Evolutionary conservation across 345 rosid species (phyloP), one percentile per base, ranked within the genome.

Genomic region (Populus nigra): DNA sequence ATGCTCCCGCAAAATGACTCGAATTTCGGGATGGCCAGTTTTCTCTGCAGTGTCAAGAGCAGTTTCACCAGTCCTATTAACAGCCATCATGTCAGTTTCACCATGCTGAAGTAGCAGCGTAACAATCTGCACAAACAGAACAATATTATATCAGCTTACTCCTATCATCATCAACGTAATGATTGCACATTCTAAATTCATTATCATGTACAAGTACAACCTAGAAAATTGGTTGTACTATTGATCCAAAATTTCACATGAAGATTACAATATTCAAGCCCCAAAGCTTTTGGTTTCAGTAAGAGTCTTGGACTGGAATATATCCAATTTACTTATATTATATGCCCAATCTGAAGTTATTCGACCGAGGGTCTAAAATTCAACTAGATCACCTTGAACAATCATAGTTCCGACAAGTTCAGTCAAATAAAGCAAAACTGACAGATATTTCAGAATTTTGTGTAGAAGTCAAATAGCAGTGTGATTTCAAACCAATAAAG

Each of bases 1-100:
- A 8, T 84, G 88, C 35, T 88, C 89, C 68, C 80, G 87, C 78
- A 94, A 86, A 59, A 90, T 57, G 71, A 83, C 74, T 20, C 85
- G 88, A 23, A 93, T 50, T 33, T 88, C 85, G 0, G 86, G 71
- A 39, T 90, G 88, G 59, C 91, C 94, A 0, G 80, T 91, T 83
- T 94, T 92, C 86, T 91, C 98, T 3, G 98, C 97, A 1, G 98
- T 94, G 81, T 91, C 97, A 0, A 91, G 80, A 1, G 98, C 93
- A 1, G 96, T 94, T 85, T 94, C 98, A 1, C 91, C 89, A 3
- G 83, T 87, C 68, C 88, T 87, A 74, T 92, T 94, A 53, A 94
- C 85, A 3, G 78, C 89, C 79, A 73, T 80, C 17, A 85, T 84
- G 67, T 90, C 84, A 8, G 90, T 90, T 78, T 85, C 90, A 10